These are phyloP conservation scores for Acanthamoeba castellanii DNA, from an alignment of 208 protist species.

Conservation along the genomic window DNA sequence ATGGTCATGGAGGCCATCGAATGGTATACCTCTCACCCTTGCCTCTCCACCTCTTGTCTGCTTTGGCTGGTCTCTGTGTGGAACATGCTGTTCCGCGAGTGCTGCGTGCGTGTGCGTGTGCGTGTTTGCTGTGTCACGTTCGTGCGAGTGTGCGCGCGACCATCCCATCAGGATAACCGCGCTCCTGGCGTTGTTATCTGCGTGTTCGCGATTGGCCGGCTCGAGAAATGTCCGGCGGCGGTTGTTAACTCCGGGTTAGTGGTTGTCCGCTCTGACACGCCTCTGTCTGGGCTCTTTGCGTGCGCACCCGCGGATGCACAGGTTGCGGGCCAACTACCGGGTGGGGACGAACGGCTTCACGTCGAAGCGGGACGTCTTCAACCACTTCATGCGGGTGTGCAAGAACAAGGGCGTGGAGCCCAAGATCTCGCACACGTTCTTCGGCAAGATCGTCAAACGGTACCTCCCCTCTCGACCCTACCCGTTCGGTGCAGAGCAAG, in stretches of 20 bases:
- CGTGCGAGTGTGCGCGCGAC: no score
- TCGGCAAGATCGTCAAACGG: slow-evolving; percentile 40
- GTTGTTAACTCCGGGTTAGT: no score
- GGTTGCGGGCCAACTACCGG: slow-evolving; percentile 25
- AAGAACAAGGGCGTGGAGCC: slow-evolving; percentile 37
- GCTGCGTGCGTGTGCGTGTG: background rate
- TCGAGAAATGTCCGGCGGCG: no score
- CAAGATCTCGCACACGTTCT: slow-evolving; percentile 36
- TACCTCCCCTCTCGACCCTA: background rate
- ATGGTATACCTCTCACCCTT: background rate
- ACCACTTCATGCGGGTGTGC: slow-evolving; percentile 27
- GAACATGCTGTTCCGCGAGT: no score
- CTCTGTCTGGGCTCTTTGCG: no score
- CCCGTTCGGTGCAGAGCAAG: background rate
- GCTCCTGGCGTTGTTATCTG: no score
- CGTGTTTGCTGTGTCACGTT: background rate
- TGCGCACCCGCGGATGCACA: background rate
- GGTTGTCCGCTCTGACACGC: no score
- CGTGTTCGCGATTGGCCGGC: no score
- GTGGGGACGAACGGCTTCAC: slow-evolving; percentile 2
- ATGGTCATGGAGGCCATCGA: slow-evolving; percentile 51
- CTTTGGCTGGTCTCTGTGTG: no score
- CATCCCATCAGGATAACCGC: no score
- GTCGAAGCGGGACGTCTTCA: slow-evolving; percentile 23
- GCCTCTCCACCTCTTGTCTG: background rate